Base-by-base conservation (phyloP, 1,284 basidiomycete genomes). In the Malassezia dermatis region DNA sequence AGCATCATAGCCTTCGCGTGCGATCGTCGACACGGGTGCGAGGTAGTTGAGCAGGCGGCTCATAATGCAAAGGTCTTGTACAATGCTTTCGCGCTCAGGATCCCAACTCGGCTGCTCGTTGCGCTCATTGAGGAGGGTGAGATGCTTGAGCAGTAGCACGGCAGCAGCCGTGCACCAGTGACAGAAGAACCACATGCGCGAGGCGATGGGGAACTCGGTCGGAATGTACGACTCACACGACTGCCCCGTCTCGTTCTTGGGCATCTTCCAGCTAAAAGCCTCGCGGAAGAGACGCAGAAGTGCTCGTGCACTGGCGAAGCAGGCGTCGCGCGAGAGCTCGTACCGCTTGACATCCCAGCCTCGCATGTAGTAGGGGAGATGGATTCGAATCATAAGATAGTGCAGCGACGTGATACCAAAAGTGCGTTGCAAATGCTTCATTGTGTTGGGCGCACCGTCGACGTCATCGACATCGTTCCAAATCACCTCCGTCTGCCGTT, bases 361-460 rank as follows among this genome's bases (percentile, higher is more conserved):
- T 41, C 64, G 66, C 17, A 69, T 61, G 51, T 69, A 69, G 55
- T 61, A 69, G n/a, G 56, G 62, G 42, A 67, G 66, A 57, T 69
- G 67, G 34, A 69, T 50, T 5, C 48, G 51, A 17, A 61, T 32
- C 17, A 54, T 27, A 8, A 54, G 44, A 11, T 31, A 58, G 30
- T 52, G 17, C 2, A 60, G 31, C n/a, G 46, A 15, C 11, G 53
- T 27, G 48, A 56, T 11, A 12, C 41, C 40, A 58, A 52, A 44
- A 49, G 45, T 45, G 50, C 51, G 51, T 51, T 62, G 41, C 56
- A 60, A 4, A 50, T 55, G 5, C 17, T 44, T 32, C n/a, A 24
- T 17, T 13, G 23, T n/a, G 21, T 21, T 21, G 19, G 21, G 4
- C 23, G 24, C 3, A 2, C 19, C 21, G 3, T 17, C 34, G 6